These are phyloP conservation scores for Colletotrichum somersetense DNA, from an alignment of 2,329 filamentous ascomycete genomes.

Conservation along the genomic window DNA sequence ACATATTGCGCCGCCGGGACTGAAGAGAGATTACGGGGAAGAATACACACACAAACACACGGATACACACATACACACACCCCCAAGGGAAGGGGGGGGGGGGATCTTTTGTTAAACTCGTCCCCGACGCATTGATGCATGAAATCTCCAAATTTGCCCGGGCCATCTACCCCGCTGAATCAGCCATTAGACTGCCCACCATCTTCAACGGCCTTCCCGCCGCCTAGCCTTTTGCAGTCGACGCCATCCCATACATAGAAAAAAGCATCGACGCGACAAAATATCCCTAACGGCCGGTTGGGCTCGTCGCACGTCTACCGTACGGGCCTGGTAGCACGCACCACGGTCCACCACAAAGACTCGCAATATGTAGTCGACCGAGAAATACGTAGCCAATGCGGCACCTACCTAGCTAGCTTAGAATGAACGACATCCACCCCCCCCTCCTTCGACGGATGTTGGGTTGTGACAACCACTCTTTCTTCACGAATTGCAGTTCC, in stretches of 20 bases:
- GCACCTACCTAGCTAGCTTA: neutral
- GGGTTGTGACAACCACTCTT: conserved; percentile 12
- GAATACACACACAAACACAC: neutral
- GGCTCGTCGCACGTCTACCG: neutral
- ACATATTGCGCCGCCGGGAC: neutral
- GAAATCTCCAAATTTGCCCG: conserved; percentile 38
- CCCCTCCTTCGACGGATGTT: neutral
- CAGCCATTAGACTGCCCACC: conserved; percentile 39
- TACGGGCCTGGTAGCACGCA: conserved; percentile 15
- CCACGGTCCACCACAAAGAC: conserved; percentile 12
- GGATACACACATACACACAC: neutral
- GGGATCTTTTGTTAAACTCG: conserved; percentile 14
- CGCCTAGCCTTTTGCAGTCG: conserved; percentile 36
- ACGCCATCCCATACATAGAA: conserved; percentile 27
- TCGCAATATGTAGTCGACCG: neutral
- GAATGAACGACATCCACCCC: conserved; percentile 28
- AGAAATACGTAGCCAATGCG: neutral
- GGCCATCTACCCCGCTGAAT: conserved; percentile 41
- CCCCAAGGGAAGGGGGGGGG: neutral
- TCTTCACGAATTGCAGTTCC: conserved; percentile 22
- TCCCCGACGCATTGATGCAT: conserved; percentile 39
- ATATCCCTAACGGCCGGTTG: conserved; percentile 20
- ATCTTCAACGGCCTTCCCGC: conserved; percentile 40
- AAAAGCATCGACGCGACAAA: conserved; percentile 15
- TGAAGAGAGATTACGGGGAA: neutral